phyloP scores from a whole-genome alignment of 108 stramenopile genomes.

The Nitzschia sp. region DNA sequence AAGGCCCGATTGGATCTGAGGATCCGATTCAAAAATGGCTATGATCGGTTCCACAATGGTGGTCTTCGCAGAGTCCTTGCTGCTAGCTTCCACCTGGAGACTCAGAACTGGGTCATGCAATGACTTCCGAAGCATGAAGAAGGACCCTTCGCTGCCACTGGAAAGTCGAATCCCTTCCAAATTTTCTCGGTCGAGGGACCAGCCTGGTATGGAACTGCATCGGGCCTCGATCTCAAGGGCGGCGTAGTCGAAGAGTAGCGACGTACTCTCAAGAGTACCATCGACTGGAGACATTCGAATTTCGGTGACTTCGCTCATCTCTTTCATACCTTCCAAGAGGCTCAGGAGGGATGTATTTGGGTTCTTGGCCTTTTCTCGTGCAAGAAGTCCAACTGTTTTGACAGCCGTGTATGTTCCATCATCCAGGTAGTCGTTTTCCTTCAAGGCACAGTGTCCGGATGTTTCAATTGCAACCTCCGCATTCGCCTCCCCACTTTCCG shows the following conservation, averaged over 20 bases:
- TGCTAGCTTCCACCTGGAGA: constrained; percentile 75
- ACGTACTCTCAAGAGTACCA: constrained; percentile 62
- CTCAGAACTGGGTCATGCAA: constrained; percentile 84
- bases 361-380: constrained; percentile 17
- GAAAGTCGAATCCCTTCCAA: constrained; percentile 77
- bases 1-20: background rate
- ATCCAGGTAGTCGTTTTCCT: constrained; percentile 79
- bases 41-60: constrained; percentile 54
- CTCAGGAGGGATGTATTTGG: constrained; percentile 43
- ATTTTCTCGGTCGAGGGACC: constrained; percentile 75
- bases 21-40: constrained; percentile 8
- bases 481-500: constrained; percentile 59
- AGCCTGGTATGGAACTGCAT: constrained; percentile 29
- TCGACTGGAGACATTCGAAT: constrained; percentile 58
- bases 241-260: constrained; percentile 47
- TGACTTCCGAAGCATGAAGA: constrained; percentile 83
- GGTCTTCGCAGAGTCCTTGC: constrained; percentile 35
- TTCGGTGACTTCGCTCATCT: constrained; percentile 66
- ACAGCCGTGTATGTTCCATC: constrained; percentile 90
- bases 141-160: constrained; percentile 56
- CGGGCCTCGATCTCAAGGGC: constrained; percentile 34
- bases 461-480: constrained; percentile 88
- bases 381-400: constrained; percentile 57
- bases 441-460: constrained; percentile 78
- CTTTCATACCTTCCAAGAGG: constrained; percentile 60